Evolutionary conservation across 2,329 filamentous ascomycete genomes (phyloP), one percentile per base, ranked within the genome.

Genomic region (Fragosphaeria purpurea): DNA sequence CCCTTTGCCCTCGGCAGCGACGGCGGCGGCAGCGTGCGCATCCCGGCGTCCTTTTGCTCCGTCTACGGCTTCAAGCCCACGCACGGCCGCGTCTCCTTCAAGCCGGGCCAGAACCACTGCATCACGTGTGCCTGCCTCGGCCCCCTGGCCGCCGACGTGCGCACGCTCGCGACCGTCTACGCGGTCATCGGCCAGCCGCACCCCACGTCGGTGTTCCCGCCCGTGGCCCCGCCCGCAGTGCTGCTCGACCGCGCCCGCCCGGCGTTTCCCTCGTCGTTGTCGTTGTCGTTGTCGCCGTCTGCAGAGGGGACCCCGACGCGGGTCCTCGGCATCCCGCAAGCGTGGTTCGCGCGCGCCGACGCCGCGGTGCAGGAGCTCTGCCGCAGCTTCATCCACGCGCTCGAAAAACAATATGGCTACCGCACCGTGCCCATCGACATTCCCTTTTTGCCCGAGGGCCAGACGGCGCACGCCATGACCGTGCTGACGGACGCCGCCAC

Each of bases 21-120:
- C 60, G 85, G 83, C 12, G 85, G 85, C 35, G 85, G 85, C 51
- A 85, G 79, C 46, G 83, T 90, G 55, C 79, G 86, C 1, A 82
- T 90, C 37, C 87, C 86, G 0, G 72, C 83, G 0, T 77, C 77
- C 7, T 87, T 82, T 61, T 89, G 86, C 61, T 84, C 83, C 9
- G 69, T 88, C 6, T 89, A 81, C 61, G 86, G 86, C 0, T 72
- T 91, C 40, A 90, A 90, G 61, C 74, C 85, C 0, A 80, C 78
- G 0, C 83, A 87, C 60, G 75, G 76, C 32, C 79, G 85, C 30
- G 68, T 89, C 1, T 85, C 84, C 55, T 71, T 67, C 46, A 70
- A 72, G 4, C 85, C 85, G 0, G 75, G 79, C 1, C 66, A 72
- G 11, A 78, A 78, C 52, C 72, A 80, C 47, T 77, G 76, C 32